Base-by-base conservation (phyloP, 202 grass and related monocot genomes). In the Tripidium arundinaceum region DNA sequence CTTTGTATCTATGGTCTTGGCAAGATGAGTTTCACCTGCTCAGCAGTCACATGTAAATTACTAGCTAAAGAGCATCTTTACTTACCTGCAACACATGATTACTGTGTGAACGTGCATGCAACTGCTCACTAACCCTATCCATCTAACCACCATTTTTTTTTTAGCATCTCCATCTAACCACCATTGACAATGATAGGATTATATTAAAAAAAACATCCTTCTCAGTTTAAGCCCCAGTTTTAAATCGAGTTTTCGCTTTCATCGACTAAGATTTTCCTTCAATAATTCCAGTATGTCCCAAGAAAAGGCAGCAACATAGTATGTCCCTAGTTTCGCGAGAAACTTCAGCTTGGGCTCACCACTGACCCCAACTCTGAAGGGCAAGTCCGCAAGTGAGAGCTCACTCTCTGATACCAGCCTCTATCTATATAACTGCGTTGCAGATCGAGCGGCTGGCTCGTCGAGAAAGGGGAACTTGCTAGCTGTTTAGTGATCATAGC, bases 101-200 rank as follows among this genome's bases (percentile, higher is more conserved):
- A 31, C 40, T 15, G 42, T 68, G 8, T 68, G 33, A n/a, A 40
- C 33, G 31, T 74, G 58, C 58, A 2, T 52, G 42, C 57, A 64
- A 74, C 42, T 82, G 70, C 21, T 71, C 41, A 84, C 42, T 72
- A 61, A 78, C 29, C 41, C 4, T 78, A 74, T 72, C 83, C 36
- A 66, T 72, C 60, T 19, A 79, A 27, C 55, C n/a, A n/a, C n/a
- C n/a, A n/a, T n/a, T n/a, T n/a, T n/a, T n/a, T n/a, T n/a, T n/a
- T n/a, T n/a, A n/a, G n/a, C n/a, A n/a, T n/a, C n/a, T 72, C 83
- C 36, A 66, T 72, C 60, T 19, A 79, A 27, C 55, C n/a, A n/a
- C n/a, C 45, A 58, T 1, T 72, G 29, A 65, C 21, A 33, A 34
- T 33, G 21, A 78, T 5, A 26, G 25, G 36, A 57, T 74, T 2